phyloP scores from a whole-genome alignment of 306 rosid genomes.

The Rosa persica region DNA sequence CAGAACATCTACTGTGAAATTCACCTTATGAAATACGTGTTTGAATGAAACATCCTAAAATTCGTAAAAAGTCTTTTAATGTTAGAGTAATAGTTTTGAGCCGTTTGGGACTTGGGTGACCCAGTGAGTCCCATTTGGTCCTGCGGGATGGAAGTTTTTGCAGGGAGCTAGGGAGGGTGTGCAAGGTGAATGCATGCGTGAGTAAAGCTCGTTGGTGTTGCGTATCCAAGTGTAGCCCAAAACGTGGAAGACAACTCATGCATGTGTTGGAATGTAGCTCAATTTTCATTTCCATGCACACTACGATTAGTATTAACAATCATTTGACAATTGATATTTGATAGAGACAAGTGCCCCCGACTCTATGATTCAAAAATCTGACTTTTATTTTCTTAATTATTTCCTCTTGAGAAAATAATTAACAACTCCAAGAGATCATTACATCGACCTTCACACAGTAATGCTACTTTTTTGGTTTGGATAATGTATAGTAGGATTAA shows the following conservation, averaged over 20 bases:
- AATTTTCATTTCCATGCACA: conserved; percentile 4
- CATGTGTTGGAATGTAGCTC: not conserved
- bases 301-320: not conserved
- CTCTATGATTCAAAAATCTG: too few relatives aligned
- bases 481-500: not conserved
- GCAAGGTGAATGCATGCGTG: not conserved
- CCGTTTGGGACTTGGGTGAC: too few relatives aligned
- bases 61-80: not conserved
- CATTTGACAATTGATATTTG: not conserved
- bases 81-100: too few relatives aligned
- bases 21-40: too few relatives aligned
- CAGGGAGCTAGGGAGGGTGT: not conserved
- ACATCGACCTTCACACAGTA: not conserved
- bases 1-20: not conserved
- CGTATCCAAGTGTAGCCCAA: conserved; percentile 1
- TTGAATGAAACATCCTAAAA: too few relatives aligned
- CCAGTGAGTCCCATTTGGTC: not conserved
- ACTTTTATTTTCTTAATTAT: not conserved
- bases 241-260: conserved; percentile 9
- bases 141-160: not conserved
- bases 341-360: not conserved
- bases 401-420: not conserved
- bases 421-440: not conserved
- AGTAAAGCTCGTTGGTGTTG: not conserved
- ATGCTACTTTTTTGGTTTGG: not conserved